Evolutionary conservation across 2,329 filamentous ascomycete species (phyloP), one percentile per base, ranked within the genome.

Genomic region (Nothophoma quercina): DNA sequence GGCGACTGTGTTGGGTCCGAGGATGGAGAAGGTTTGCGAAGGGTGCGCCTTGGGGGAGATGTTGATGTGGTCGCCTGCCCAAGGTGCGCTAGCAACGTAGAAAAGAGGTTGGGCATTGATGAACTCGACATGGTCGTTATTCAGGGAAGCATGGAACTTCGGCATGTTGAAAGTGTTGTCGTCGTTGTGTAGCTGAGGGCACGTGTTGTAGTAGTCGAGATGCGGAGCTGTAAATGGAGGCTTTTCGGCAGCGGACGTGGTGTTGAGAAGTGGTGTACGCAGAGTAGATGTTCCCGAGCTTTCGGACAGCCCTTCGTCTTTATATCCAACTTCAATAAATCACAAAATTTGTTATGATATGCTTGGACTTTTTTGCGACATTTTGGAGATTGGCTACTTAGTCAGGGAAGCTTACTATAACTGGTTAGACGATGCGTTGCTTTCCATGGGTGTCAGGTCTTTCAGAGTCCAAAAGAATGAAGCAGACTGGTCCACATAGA

Each of bases 21-120:
- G 76, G 45, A 90, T 77, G 25, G 83, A 79, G 63, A 90, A 85
- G 22, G 86, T 86, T n/a, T 81, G 76, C 15, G 82, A 78, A 0
- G 84, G 78, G 18, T 88, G 80, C 40, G 89, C 89, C 73, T 93
- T 91, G 40, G 90, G 88, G 0, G 88, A 92, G 48, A 91, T 76
- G 65, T 93, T 93, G 77, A 93, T 79, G 75, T 93, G 89, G 1
- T 77, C 74, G 16, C 84, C 86, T n/a, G 81, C 80, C 21, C 85
- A 81, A 0, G 89, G 88, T 0, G 89, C 88, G 12, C 87, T 89
- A 32, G 85, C 87, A 9, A 89, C 87, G 78, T 88, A 92, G 81
- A 92, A 92, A 63, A 93, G 77, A 48, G 86, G 83, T 63, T 93
- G 89, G 9, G 78, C 72, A 39, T 86, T 78, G 42, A 86, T 83